phyloP scores from a whole-genome alignment of 495 filamentous ascomycete genomes.

The Alectoria sarmentosa region DNA sequence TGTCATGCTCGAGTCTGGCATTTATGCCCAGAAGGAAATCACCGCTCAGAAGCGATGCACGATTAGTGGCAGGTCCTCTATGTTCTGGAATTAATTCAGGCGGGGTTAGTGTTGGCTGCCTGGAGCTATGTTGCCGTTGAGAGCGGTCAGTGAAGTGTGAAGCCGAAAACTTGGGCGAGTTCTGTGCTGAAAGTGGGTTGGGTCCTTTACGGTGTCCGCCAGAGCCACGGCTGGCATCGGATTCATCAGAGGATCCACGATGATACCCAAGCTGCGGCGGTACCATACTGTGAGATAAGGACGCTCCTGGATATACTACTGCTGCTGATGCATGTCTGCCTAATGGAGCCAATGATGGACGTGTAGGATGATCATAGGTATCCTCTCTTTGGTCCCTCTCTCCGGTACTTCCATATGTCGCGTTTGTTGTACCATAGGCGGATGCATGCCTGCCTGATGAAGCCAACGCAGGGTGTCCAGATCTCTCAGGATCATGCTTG shows the following conservation, averaged over 20 bases:
- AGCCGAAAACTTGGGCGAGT: background rate
- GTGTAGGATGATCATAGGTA: conserved; percentile 4
- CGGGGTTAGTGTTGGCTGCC: conserved; percentile 2
- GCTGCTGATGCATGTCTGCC: conserved; percentile 18
- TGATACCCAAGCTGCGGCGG: background rate
- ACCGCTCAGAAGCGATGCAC: conserved; percentile 14
- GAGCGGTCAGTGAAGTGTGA: background rate
- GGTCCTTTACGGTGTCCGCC: background rate
- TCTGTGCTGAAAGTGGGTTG: background rate
- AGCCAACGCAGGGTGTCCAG: conserved; percentile 7
- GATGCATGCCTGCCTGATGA: conserved; percentile 12
- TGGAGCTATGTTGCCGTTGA: conserved; percentile 5
- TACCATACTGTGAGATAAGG: background rate
- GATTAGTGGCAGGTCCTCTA: conserved; percentile 6
- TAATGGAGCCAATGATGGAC: conserved; percentile 13
- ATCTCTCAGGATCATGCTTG: background rate
- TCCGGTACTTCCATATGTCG: background rate
- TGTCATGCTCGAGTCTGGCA: conserved; percentile 11
- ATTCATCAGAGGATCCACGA: conserved; percentile 15
- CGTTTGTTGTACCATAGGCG: background rate
- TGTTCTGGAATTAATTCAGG: background rate
- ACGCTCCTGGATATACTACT: conserved; percentile 6
- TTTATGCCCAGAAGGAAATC: conserved; percentile 4
- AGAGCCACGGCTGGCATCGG: conserved; percentile 10
- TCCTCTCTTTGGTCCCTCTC: conserved; percentile 1